These are phyloP conservation scores for Hypoxylon sp. DNA, from an alignment of 2,329 filamentous ascomycete genomes.

Conservation along the genomic window DNA sequence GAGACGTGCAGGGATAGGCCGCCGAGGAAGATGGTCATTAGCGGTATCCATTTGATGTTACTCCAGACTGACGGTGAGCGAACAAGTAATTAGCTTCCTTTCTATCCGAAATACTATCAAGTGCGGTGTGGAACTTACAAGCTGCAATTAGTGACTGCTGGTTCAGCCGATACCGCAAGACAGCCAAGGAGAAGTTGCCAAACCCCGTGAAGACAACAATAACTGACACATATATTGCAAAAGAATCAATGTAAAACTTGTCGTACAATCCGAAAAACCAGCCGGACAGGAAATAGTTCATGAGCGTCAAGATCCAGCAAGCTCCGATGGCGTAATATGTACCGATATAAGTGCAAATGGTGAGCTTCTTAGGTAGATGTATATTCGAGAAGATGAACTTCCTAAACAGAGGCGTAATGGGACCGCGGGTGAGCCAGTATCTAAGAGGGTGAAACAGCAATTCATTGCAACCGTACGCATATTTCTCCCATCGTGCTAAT, in stretches of 20 bases:
- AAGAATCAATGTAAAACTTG: constrained; percentile 78
- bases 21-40: constrained; percentile 62
- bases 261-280: constrained; percentile 68
- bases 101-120: background rate
- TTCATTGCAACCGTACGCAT: constrained; percentile 87
- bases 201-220: constrained; percentile 55
- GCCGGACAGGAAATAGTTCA: constrained; percentile 82
- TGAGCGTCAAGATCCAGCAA: constrained; percentile 79
- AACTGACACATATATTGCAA: constrained; percentile 55
- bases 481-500: constrained; percentile 88
- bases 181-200: constrained; percentile 63
- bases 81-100: constrained; percentile 17
- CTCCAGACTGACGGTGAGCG: constrained; percentile 59
- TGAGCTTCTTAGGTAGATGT: constrained; percentile 81
- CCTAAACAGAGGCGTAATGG: constrained; percentile 84
- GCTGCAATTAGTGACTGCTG: constrained; percentile 64
- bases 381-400: constrained; percentile 81
- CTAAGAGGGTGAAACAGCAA: constrained; percentile 83
- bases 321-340: constrained; percentile 86
- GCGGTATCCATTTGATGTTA: constrained; percentile 67
- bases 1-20: constrained; percentile 60
- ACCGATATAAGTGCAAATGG: constrained; percentile 82
- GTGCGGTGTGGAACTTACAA: constrained; percentile 50
- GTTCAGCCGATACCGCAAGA: constrained; percentile 71
- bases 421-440: constrained; percentile 79